A percentile compares a stretch with the other conserved stretches of the same genome.
Conservation (phyloP, 345 rosid species). For the Arabis hirsuta region DNA sequence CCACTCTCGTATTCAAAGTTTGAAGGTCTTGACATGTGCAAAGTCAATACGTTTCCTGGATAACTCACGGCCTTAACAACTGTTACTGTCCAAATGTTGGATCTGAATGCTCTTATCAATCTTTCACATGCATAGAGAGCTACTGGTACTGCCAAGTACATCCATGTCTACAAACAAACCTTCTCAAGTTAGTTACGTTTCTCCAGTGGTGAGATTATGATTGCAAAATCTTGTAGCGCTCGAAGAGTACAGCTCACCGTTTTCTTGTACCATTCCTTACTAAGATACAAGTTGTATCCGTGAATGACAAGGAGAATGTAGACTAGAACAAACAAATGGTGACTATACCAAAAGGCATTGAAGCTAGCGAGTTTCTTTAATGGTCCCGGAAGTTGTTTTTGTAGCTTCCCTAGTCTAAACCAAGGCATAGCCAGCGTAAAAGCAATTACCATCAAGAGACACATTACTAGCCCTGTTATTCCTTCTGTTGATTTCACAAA, state of each 20-base stretch:
- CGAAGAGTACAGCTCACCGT: slow-evolving; percentile 49
- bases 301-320: slow-evolving; percentile 64
- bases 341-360: slow-evolving; percentile 83
- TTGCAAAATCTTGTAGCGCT: background rate
- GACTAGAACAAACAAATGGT: slow-evolving; percentile 70
- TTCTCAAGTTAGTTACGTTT: slow-evolving; percentile 6
- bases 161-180: slow-evolving; percentile 60
- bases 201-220: background rate
- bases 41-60: slow-evolving; percentile 73
- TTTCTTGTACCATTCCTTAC: slow-evolving; percentile 64
- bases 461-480: slow-evolving; percentile 69
- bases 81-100: slow-evolving; percentile 60
- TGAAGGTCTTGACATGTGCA: slow-evolving; percentile 76
- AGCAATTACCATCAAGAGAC: slow-evolving; percentile 68
- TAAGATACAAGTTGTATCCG: slow-evolving; percentile 60
- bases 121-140: slow-evolving; percentile 58
- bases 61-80: slow-evolving; percentile 60
- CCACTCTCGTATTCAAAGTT: slow-evolving; percentile 84
- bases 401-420: slow-evolving; percentile 60
- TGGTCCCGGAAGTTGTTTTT: slow-evolving; percentile 45
- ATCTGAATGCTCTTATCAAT: slow-evolving; percentile 60
- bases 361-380: slow-evolving; percentile 69
- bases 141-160: slow-evolving; percentile 69
- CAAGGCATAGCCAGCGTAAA: slow-evolving; percentile 72
- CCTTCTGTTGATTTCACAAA: slow-evolving; percentile 66